Percentiles rank a stretch among this genome's conserved stretches.
Conservation (phyloP, 2,329 filamentous ascomycete genomes). For the Penicillium palitans region DNA sequence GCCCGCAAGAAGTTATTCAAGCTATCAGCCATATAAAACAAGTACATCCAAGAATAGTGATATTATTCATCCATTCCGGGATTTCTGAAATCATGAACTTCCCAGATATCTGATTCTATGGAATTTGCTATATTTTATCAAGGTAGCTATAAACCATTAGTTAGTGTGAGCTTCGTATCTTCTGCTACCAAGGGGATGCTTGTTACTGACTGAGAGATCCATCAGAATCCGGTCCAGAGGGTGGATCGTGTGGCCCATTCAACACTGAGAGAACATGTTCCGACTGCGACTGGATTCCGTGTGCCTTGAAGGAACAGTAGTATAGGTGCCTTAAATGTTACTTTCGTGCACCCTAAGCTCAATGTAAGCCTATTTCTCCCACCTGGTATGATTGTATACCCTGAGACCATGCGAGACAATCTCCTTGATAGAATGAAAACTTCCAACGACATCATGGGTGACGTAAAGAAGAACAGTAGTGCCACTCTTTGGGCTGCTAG, state of each 20-base stretch:
- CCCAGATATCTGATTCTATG: background rate
- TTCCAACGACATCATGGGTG: background rate
- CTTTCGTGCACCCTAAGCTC: background rate
- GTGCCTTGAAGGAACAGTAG: too few species aligned
- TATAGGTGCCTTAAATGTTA: background rate
- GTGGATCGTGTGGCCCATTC: too few species aligned
- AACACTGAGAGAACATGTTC: background rate
- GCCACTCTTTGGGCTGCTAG: background rate
- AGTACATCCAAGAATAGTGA: too few species aligned
- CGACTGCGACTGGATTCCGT: background rate
- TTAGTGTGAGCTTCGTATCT: background rate
- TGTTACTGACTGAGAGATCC: background rate
- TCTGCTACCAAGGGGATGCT: background rate
- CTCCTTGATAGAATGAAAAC: background rate
- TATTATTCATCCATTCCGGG: background rate
- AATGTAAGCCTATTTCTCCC: background rate
- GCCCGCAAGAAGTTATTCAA: background rate
- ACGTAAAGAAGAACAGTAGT: background rate
- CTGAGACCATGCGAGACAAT: too few species aligned
- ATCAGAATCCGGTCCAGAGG: background rate
- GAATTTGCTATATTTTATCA: background rate
- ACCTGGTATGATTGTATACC: background rate
- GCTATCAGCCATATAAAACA: too few species aligned
- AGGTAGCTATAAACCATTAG: background rate
- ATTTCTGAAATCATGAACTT: background rate